Conservation (phyloP, 2,329 filamentous ascomycete species). For the Fusarium setosum region DNA sequence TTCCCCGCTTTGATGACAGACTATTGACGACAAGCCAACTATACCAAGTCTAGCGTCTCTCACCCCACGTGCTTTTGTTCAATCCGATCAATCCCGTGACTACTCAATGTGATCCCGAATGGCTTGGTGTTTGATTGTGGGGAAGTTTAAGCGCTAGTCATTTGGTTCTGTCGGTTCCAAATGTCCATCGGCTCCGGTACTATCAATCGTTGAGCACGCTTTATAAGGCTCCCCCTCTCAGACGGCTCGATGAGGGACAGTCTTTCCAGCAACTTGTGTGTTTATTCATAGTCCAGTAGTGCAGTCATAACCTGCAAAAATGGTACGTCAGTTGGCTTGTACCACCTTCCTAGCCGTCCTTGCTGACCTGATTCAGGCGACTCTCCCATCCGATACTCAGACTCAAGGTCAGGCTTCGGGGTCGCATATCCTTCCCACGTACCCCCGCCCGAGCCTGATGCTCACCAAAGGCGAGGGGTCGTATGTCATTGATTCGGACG, state of each 20-base stretch:
- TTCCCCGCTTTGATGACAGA: not conserved
- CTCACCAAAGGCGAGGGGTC: conserved; percentile 1
- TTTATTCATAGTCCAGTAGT: not conserved
- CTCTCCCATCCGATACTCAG: not conserved
- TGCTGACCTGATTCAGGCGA: not conserved
- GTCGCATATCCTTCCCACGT: conserved; percentile 4
- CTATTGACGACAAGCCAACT: not conserved
- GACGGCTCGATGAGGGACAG: not conserved
- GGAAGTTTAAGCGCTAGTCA: not conserved
- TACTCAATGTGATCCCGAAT: not conserved
- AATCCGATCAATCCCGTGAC: not conserved
- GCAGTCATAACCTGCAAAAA: not conserved
- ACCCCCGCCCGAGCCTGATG: conserved; percentile 3
- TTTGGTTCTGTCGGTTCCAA: not conserved
- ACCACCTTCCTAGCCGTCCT: not conserved
- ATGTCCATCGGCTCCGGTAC: not conserved
- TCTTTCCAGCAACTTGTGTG: not conserved
- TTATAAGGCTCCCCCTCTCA: not conserved
- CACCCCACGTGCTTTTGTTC: not conserved
- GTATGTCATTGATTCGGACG: not conserved
- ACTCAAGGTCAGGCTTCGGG: not conserved
- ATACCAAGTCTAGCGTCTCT: not conserved
- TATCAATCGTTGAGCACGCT: not conserved
- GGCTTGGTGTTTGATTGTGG: not conserved
- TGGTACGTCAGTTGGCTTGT: not conserved